Evolutionary conservation across 2,329 filamentous ascomycete genomes (phyloP).

Genomic region (Neonectria faginata): DNA sequence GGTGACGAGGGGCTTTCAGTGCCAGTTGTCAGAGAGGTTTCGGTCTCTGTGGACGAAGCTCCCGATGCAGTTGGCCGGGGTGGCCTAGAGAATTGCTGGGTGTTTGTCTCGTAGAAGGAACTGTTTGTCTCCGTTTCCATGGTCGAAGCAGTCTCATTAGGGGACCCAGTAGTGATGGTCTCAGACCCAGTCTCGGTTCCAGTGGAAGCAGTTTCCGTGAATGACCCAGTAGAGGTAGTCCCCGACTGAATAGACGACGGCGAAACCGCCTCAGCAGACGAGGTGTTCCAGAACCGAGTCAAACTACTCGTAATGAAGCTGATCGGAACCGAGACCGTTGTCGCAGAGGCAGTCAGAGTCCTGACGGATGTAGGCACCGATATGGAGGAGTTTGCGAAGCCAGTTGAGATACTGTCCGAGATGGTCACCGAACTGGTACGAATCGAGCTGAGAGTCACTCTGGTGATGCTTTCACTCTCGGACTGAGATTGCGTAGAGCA

Average conservation of each 20-base stretch:
- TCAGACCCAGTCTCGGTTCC: not conserved
- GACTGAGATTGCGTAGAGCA: not conserved
- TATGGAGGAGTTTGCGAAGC: slow-evolving; percentile 9
- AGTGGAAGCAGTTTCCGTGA: slow-evolving; percentile 10
- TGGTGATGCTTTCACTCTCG: slow-evolving; percentile 16
- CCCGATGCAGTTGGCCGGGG: not conserved
- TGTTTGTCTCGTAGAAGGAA: slow-evolving; percentile 2
- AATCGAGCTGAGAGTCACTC: slow-evolving; percentile 22
- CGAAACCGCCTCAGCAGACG: slow-evolving; percentile 7
- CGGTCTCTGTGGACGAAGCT: not conserved
- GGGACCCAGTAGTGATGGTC: slow-evolving; percentile 19
- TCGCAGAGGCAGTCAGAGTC: slow-evolving; percentile 7
- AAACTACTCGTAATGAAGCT: slow-evolving; percentile 16
- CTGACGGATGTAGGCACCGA: not conserved
- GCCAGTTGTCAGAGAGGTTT: not conserved
- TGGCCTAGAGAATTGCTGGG: not conserved
- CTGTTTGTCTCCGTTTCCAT: not conserved
- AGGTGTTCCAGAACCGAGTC: slow-evolving; percentile 13
- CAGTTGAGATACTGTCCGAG: slow-evolving; percentile 19
- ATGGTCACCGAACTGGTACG: slow-evolving; percentile 30
- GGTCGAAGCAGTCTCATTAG: slow-evolving; percentile 18
- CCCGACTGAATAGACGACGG: slow-evolving; percentile 16
- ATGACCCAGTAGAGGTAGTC: slow-evolving; percentile 21
- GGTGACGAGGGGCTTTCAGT: not conserved
- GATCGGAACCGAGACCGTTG: not conserved